Evolutionary conservation across 2,329 filamentous ascomycete genomes (phyloP), one percentile per base, ranked within the genome.

Genomic region (Chaetothyriales sp.): DNA sequence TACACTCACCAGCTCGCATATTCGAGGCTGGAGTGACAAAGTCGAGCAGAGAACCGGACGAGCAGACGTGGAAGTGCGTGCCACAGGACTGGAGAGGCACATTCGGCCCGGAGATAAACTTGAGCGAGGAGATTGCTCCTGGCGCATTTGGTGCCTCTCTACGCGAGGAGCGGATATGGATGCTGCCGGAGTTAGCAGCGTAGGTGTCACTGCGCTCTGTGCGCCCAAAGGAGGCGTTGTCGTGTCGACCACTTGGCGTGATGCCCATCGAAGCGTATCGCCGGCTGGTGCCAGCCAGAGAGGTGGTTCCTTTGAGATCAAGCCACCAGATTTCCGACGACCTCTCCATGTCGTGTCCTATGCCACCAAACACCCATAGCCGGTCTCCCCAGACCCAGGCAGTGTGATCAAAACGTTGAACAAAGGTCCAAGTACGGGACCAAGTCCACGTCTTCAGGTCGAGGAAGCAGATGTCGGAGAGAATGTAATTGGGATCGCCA

Each of bases 361-460:
- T 75, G 1, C 92, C 92, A 42, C 92, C 92, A 66, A 95, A 95
- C 5, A 96, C 88, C 90, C 90, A 98, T 32, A 98, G 82, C 44
- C 87, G 80, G 55, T 92, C 89, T 50, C 84, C 82, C 76, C 89
- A 95, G 53, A 98, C 83, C 75, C 90, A 95, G 49, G 86, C 88
- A 15, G 87, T 88, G 64, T 98, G 92, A 61, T 98, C 92, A 64
- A 95, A 98, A 42, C 92, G 80, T 47, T 86, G 83, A 22, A 95
- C 89, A 64, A 98, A 98, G 54, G 83, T 85, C 92, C 92, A 98
- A 43, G 87, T 83, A 51, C 87, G 81, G 51, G 90, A 96, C 92
- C 92, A 98, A 0, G 89, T 95, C 75, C 87, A 95, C 1, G 92
- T 96, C 71, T 94, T 95, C 46, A 98, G 73, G 64, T 98, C 92